A percentile compares a stretch with the other conserved stretches of the same genome.
Evolutionary conservation across 768 basidiomycete species (phyloP).

Genomic region (Cubamyces lactineus): DNA sequence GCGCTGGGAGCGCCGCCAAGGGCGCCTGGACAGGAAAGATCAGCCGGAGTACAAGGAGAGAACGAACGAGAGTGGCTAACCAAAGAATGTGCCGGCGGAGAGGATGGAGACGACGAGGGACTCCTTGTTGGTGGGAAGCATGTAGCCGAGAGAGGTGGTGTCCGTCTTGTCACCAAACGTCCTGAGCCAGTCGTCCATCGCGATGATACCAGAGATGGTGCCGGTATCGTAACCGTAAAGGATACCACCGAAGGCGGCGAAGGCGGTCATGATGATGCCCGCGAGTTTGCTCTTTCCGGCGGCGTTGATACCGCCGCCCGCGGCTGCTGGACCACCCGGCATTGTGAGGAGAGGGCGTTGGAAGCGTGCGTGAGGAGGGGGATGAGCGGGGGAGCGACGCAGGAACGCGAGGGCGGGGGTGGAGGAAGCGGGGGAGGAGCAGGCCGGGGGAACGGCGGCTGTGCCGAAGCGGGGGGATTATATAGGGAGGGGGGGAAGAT

Average conservation of each 20-base stretch:
- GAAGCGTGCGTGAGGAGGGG: background rate
- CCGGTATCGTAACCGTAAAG: constrained; percentile 77
- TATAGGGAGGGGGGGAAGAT: background rate
- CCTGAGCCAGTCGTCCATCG: constrained; percentile 56
- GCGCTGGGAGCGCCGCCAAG: constrained; percentile 53
- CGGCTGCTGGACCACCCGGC: constrained; percentile 19
- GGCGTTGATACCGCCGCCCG: constrained; percentile 24
- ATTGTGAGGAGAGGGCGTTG: constrained; percentile 11
- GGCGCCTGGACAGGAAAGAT: constrained; percentile 37
- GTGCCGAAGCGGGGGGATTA: constrained; percentile 1
- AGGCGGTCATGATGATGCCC: constrained; percentile 38
- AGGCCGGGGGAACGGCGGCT: constrained; percentile 1
- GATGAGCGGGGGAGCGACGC: background rate
- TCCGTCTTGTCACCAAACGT: constrained; percentile 45
- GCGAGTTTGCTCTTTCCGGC: constrained; percentile 25
- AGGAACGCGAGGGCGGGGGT: background rate
- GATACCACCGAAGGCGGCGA: constrained; percentile 40
- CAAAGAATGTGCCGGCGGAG: constrained; percentile 83
- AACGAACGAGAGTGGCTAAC: background rate
- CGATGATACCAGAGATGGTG: constrained; percentile 72
- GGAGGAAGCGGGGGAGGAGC: constrained; percentile 8
- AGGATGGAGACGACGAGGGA: constrained; percentile 65
- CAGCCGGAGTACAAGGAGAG: background rate
- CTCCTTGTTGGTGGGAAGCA: constrained; percentile 37
- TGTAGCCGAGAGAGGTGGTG: background rate